Base-by-base conservation (phyloP, 805 yeast species). In the Saturnispora besseyi region DNA sequence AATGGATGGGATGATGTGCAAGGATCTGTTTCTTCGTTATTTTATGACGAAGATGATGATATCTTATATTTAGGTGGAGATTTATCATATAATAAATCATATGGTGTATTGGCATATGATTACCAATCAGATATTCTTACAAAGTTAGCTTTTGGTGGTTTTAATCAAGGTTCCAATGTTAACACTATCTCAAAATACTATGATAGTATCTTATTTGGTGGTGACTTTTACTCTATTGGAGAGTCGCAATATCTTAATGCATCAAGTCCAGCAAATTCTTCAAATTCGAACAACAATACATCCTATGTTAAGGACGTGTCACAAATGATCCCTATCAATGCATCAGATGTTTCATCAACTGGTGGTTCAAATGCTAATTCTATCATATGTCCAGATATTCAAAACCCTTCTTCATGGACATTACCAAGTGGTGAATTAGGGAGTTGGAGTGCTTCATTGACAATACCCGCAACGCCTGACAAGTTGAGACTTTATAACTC, bases 31-130 rank as follows among this genome's bases (percentile, higher is more conserved):
- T 57, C 63, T 3, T 58, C 81, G 0, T 72, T 77, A 0, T 67
- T 69, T 38, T 76, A 79, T 49, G 82, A 81, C 64, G 44, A 55
- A 2, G 72, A 70, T 42, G 62, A 66, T 32, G 65, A 75, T 22
- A 50, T 77, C 22, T 74, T 87, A 0, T 88, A 86, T 59, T 75
- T 87, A 45, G 99, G 97, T 9, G 99, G 99, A 21, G 73, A 77
- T 52, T 78, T 91, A 56, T 62, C 72, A 5, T 81, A 71, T 61
- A 53, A 63, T 50, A 63, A 68, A 43, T 71, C 81, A 7, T 59
- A 71, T 55, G 84, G 88, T 46, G 84, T 78, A 0, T 81, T 85
- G 9, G 66, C 79, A 4, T 91, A 87, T 73, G 74, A 87, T 64
- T 59, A 68, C 13, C 55, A 74, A 0, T 56, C 74, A 3, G 57